A percentile compares a stretch with the other conserved stretches of the same genome.
Evolutionary conservation across 257 asterid species (phyloP).

Genomic region (Nicotiana tabacum): DNA sequence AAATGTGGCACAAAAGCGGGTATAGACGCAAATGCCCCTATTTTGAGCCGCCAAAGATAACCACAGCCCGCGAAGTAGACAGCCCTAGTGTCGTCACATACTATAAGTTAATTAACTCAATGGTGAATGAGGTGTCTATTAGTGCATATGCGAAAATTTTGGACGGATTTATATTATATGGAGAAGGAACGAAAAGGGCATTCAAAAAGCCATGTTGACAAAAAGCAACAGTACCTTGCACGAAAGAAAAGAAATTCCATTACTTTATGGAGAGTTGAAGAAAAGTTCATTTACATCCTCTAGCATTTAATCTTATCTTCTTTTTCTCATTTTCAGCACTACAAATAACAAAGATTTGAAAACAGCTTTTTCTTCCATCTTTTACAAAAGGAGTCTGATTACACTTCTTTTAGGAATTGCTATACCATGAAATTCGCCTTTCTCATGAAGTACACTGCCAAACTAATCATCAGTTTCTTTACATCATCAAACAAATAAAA

Average conservation of each 20-base stretch:
- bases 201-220: not conserved
- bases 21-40: too few species aligned
- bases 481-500: not conserved
- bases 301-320: not conserved
- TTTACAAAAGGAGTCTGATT: not conserved
- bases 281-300: slow-evolving; percentile 4
- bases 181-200: not conserved
- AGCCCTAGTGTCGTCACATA: too few species aligned
- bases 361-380: slow-evolving; percentile 9
- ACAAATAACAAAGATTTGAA: slow-evolving; percentile 5
- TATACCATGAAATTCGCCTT: not conserved
- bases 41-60: too few species aligned
- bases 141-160: too few species aligned
- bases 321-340: slow-evolving; percentile 7
- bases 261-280: not conserved
- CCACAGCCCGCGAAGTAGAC: too few species aligned
- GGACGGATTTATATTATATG: not conserved
- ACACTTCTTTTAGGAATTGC: too few species aligned
- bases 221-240: not conserved
- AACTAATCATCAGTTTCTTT: not conserved
- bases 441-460: slow-evolving; percentile 3
- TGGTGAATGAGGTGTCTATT: too few species aligned
- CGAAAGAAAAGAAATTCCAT: not conserved
- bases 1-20: too few species aligned
- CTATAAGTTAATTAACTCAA: too few species aligned